Evolutionary conservation across 148 eudicot species (phyloP).

Genomic region (Hydrangea macrophylla): DNA sequence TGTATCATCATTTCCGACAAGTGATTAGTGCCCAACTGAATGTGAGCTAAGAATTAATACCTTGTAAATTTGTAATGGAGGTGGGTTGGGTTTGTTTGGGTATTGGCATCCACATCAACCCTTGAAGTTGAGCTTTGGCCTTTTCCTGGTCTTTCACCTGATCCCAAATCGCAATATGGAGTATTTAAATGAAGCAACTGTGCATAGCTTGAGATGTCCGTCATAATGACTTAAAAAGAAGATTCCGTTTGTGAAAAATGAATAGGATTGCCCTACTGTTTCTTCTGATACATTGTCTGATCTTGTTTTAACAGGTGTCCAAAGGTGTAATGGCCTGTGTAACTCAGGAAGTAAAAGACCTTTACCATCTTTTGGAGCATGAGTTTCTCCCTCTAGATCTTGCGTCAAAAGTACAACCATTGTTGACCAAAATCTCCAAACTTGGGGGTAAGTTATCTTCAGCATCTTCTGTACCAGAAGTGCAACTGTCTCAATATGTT

Average conservation of each 20-base stretch:
- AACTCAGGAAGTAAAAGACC: conserved; percentile 89
- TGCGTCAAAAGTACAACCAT: conserved; percentile 60
- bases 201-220: not conserved
- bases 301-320: conserved; percentile 39
- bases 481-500: conserved; percentile 72
- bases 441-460: conserved; percentile 83
- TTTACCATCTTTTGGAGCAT: conserved; percentile 77
- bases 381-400: conserved; percentile 74
- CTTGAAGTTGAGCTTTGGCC: not conserved
- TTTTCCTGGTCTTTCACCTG: not conserved
- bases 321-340: conserved; percentile 92
- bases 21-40: not conserved
- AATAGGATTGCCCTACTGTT: no score
- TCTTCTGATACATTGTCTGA: no score
- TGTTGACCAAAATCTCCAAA: conserved; percentile 71
- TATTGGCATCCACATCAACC: not conserved
- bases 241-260: no score
- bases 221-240: not conserved
- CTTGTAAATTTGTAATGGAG: no score
- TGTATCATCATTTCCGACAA: not conserved
- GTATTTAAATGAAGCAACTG: no score
- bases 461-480: conserved; percentile 85
- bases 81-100: not conserved
- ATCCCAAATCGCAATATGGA: no score
- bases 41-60: not conserved